Conservation (phyloP, 1,284 basidiomycete species). For the Sporisorium sorghi region DNA sequence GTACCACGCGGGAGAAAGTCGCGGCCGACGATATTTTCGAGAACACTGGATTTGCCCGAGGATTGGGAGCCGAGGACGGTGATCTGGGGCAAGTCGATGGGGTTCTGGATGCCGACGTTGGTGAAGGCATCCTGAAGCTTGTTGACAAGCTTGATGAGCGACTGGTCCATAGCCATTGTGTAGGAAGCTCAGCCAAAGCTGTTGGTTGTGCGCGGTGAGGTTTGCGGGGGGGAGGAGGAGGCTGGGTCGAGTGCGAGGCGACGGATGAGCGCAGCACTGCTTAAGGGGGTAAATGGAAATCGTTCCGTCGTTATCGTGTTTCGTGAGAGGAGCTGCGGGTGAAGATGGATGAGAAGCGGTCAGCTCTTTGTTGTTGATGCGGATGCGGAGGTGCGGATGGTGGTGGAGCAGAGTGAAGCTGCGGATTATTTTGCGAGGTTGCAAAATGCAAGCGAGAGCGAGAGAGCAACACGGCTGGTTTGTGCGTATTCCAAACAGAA, state of each 20-base stretch:
- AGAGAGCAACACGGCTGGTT: slow-evolving; percentile 1
- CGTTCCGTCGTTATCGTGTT: slow-evolving; percentile 29
- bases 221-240: background rate
- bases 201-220: background rate
- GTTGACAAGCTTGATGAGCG: slow-evolving; percentile 95
- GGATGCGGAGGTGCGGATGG: slow-evolving; percentile 9
- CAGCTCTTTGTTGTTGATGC: slow-evolving; percentile 5
- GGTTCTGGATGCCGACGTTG: slow-evolving; percentile 71
- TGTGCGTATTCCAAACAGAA: background rate
- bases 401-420: slow-evolving; percentile 2
- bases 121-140: slow-evolving; percentile 79
- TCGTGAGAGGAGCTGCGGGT: slow-evolving; percentile 22
- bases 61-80: slow-evolving; percentile 72
- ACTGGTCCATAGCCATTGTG: slow-evolving; percentile 70
- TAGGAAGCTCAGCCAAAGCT: slow-evolving; percentile 3
- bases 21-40: slow-evolving; percentile 78
- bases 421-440: background rate
- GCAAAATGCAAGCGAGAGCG: slow-evolving; percentile 3
- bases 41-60: slow-evolving; percentile 74
- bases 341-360: background rate
- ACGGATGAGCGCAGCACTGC: background rate
- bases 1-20: slow-evolving; percentile 94
- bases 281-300: background rate
- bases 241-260: background rate
- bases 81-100: slow-evolving; percentile 73